A percentile compares a stretch with the other conserved stretches of the same genome.
phyloP scores from a whole-genome alignment of 1,139 yeast species.

The Debaryomyces sp. region DNA sequence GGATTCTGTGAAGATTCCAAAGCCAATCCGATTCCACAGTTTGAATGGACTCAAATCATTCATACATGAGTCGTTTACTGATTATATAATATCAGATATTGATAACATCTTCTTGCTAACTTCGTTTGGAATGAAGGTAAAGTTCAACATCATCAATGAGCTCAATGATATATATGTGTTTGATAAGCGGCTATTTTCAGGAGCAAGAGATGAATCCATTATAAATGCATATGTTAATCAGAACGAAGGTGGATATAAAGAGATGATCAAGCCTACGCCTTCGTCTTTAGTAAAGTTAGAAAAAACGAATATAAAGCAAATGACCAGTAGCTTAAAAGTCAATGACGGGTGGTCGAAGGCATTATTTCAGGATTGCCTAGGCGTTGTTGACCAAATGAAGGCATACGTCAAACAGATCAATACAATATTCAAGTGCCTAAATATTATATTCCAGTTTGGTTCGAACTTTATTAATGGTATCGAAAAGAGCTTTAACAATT shows the following conservation, averaged over 20 bases:
- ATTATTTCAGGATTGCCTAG: conserved; percentile 21
- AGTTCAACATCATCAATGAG: conserved; percentile 51
- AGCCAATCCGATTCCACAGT: conserved; percentile 46
- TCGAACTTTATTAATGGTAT: conserved; percentile 52
- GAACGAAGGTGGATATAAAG: conserved; percentile 14
- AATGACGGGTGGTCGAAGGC: conserved; percentile 34
- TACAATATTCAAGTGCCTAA: conserved; percentile 53
- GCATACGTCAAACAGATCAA: conserved; percentile 32
- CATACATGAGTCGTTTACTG: conserved; percentile 32
- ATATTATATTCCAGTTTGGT: conserved; percentile 60
- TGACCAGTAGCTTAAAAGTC: conserved; percentile 25
- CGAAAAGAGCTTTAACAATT: conserved; percentile 54
- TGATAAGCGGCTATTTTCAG: conserved; percentile 55
- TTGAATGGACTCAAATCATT: conserved; percentile 49
- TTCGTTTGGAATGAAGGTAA: conserved; percentile 65
- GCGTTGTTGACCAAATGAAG: conserved; percentile 23
- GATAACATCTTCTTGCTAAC: conserved; percentile 61
- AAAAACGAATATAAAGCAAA: conserved; percentile 17
- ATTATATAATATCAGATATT: conserved; percentile 30
- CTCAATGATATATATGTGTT: conserved; percentile 57
- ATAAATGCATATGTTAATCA: conserved; percentile 17
- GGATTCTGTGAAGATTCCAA: conserved; percentile 34
- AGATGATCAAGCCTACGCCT: conserved; percentile 13
- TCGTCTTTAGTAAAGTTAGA: conserved; percentile 9
- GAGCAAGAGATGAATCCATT: conserved; percentile 10